These are phyloP conservation scores for Ustanciosporium gigantosporum DNA, from an alignment of 1,284 basidiomycete species.

Conservation along the genomic window DNA sequence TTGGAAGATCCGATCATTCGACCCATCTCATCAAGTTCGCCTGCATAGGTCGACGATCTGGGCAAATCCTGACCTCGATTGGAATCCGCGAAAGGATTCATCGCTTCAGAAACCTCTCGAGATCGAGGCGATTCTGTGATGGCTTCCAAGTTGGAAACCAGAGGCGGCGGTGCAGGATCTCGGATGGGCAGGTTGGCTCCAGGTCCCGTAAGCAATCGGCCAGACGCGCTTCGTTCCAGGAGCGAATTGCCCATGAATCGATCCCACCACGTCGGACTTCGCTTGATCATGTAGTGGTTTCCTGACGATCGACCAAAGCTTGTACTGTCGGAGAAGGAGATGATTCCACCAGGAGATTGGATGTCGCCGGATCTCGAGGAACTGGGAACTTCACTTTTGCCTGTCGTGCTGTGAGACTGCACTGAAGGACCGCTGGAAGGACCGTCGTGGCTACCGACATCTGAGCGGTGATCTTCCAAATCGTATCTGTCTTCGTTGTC, in stretches of 20 bases:
- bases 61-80: neutral
- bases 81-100: conserved; percentile 11
- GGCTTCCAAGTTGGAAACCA: conserved; percentile 14
- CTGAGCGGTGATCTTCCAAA: conserved; percentile 14
- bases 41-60: no score
- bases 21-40: conserved; percentile 19
- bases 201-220: conserved; percentile 26
- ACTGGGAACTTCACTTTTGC: conserved; percentile 25
- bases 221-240: conserved; percentile 45
- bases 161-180: conserved; percentile 45
- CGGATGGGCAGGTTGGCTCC: conserved; percentile 42
- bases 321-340: conserved; percentile 40
- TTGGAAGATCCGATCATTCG: conserved; percentile 2
- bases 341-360: conserved; percentile 11
- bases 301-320: neutral
- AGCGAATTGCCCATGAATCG: conserved; percentile 46
- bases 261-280: conserved; percentile 54
- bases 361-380: conserved; percentile 14
- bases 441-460: conserved; percentile 8
- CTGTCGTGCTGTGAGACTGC: conserved; percentile 30
- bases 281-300: conserved; percentile 25
- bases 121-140: conserved; percentile 43
- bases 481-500: conserved; percentile 18
- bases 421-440: conserved; percentile 17
- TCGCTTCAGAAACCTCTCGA: conserved; percentile 11